Percentiles rank a stretch among this genome's conserved stretches.
Conservation (phyloP, 2,329 filamentous ascomycete species). For the Alternaria arbusti region DNA sequence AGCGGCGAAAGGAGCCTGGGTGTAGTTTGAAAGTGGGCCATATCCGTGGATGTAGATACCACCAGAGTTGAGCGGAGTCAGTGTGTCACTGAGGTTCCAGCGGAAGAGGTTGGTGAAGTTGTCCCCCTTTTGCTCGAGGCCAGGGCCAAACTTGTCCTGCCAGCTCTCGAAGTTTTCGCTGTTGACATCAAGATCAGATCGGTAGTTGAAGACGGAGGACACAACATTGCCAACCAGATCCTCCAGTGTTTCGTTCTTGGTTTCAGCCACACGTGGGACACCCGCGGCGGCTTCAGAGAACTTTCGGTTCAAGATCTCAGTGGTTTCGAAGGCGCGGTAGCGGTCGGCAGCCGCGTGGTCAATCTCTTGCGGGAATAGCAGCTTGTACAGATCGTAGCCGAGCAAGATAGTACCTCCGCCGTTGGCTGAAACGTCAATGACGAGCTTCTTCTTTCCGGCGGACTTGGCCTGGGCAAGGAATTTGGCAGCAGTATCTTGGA, state of each 20-base stretch:
- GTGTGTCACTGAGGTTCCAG: constrained; percentile 55
- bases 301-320: constrained; percentile 53
- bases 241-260: constrained; percentile 48
- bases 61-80: constrained; percentile 45
- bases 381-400: constrained; percentile 68
- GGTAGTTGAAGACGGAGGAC: constrained; percentile 55
- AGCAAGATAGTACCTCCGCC: constrained; percentile 65
- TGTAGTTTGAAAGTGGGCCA: constrained; percentile 52
- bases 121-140: constrained; percentile 53
- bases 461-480: constrained; percentile 54
- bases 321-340: constrained; percentile 58
- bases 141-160: constrained; percentile 56
- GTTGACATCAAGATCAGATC: constrained; percentile 55
- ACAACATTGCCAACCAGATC: constrained; percentile 44
- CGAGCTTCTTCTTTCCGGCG: constrained; percentile 64
- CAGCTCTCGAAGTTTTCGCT: constrained; percentile 57
- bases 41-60: constrained; percentile 46
- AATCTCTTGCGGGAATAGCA: constrained; percentile 59
- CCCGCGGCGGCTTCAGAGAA: constrained; percentile 42
- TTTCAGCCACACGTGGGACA: constrained; percentile 39
- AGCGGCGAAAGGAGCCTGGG: constrained; percentile 22
- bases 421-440: constrained; percentile 66
- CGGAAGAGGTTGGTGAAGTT: constrained; percentile 64
- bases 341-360: constrained; percentile 59
- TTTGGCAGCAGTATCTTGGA: constrained; percentile 51